Evolutionary conservation across 805 yeast species (phyloP), one percentile per base, ranked within the genome.

Genomic region (Yarrowia sp.): DNA sequence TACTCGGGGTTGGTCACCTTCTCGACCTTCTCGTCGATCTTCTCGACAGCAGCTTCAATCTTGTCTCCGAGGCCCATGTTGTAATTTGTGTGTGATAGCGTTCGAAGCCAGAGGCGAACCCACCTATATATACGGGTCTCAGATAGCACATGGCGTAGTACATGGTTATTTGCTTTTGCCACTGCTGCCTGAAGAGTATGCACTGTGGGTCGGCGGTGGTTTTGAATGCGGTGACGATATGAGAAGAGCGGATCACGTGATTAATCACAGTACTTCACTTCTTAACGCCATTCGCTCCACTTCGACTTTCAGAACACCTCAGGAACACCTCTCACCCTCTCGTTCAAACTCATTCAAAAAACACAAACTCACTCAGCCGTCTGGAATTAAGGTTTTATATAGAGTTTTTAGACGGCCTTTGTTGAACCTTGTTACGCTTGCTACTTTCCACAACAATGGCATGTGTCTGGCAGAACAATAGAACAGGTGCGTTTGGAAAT

Each of bases 21-120:
- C 55, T 47, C 55, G 38, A 47, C 55, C 38, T n/a, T 21, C 21
- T 47, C 55, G 55, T 47, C 55, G 5, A 47, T 47, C 38, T 47
- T 47, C 38, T 47, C 55, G 19, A 47, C 55, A 25, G 38, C 55
- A n/a, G 36, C 38, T 21, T 47, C 55, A 21, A 47, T 31, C 10
- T 47, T 47, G 38, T 47, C 55, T 31, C 38, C 55, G 7, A 47
- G 13, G 31, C 38, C 36, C 55, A 47, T 47, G 31, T 10, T 47
- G 44, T 38, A 6, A 13, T 21, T 19, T 41, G 46, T 41, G 47
- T 41, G 19, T 24, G 47, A 3, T n/a, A 16, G 6, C 21, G 8
- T 21, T 16, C 24, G 9, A 5, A 4, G n/a, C 21, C 14, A 14
- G 6, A 6, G 27, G 5, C 24, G 13, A 27, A 21, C 9, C 4